Evolutionary conservation across 805 yeast species (phyloP).

Genomic region (Candida broadrunensis): DNA sequence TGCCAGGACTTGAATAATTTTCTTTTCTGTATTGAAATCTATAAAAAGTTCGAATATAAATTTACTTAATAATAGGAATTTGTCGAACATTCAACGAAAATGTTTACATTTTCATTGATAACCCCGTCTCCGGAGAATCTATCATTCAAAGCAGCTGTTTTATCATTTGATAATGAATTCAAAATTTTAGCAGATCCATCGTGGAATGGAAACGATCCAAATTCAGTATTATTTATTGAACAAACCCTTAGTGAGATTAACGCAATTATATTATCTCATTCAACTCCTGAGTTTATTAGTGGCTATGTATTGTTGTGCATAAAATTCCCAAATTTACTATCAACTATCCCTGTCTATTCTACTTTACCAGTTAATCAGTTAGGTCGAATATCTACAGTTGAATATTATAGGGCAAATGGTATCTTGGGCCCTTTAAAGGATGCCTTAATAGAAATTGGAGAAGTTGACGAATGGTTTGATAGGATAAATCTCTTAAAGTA

Average conservation of each 20-base stretch:
- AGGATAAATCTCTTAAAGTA: constrained; percentile 66
- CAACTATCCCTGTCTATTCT: constrained; percentile 73
- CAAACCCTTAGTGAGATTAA: constrained; percentile 47
- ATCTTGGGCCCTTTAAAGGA: constrained; percentile 66
- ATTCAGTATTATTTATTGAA: constrained; percentile 32
- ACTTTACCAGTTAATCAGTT: constrained; percentile 87
- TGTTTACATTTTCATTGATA: constrained; percentile 37
- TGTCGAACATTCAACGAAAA: too few species aligned
- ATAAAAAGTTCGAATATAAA: too few species aligned
- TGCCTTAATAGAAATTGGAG: constrained; percentile 61
- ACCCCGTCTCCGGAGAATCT: constrained; percentile 23
- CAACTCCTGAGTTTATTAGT: constrained; percentile 75
- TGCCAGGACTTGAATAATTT: too few species aligned
- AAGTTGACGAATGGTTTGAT: constrained; percentile 80
- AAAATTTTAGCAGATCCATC: constrained; percentile 69
- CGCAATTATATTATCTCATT: constrained; percentile 78
- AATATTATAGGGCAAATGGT: constrained; percentile 70
- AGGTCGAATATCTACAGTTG: constrained; percentile 85
- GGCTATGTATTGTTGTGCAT: constrained; percentile 69
- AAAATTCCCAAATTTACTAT: constrained; percentile 51
- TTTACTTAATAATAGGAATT: too few species aligned
- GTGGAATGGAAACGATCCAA: constrained; percentile 56
- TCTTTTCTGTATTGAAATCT: too few species aligned
- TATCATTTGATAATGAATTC: constrained; percentile 54
- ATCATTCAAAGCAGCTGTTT: constrained; percentile 44